A percentile compares a stretch with the other conserved stretches of the same genome.
phyloP scores from a whole-genome alignment of 2,329 filamentous ascomycete species.

The Exserohilum rostratum region DNA sequence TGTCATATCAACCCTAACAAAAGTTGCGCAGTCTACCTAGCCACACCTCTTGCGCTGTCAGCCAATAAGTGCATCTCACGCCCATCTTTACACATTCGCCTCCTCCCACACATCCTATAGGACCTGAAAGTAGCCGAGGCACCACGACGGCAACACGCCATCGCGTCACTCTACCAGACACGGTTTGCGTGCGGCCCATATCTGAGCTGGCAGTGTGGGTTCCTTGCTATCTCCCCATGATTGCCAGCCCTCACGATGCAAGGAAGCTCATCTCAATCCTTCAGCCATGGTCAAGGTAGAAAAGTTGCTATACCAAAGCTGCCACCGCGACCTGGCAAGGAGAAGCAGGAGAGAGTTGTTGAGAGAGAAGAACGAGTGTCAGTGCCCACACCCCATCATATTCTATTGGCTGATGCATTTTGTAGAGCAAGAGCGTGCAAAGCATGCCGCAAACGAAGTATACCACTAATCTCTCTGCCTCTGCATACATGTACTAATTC shows the following conservation, averaged over 20 bases:
- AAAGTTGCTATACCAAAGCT: constrained; percentile 26
- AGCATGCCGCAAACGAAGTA: constrained; percentile 32
- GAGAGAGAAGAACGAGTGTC: constrained; percentile 30
- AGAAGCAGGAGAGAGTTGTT: constrained; percentile 1
- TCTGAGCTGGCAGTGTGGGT: background rate
- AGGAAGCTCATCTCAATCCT: background rate
- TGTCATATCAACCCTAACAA: background rate
- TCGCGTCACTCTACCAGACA: background rate
- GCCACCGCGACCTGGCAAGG: constrained; percentile 8
- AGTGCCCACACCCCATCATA: background rate
- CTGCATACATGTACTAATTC: background rate
- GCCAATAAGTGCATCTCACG: background rate
- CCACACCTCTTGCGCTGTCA: background rate
- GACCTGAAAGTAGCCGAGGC: background rate
- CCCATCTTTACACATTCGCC: background rate
- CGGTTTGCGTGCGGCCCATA: constrained; percentile 1
- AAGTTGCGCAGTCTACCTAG: background rate
- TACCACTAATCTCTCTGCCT: background rate
- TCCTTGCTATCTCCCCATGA: background rate
- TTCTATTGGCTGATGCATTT: background rate
- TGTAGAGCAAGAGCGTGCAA: constrained; percentile 30
- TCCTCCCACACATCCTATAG: background rate
- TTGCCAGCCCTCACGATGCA: constrained; percentile 4
- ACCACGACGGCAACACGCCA: background rate
- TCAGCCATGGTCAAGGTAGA: constrained; percentile 5